Conservation (phyloP, 495 filamentous ascomycete genomes). For the Staphylotrichum longicolle region DNA sequence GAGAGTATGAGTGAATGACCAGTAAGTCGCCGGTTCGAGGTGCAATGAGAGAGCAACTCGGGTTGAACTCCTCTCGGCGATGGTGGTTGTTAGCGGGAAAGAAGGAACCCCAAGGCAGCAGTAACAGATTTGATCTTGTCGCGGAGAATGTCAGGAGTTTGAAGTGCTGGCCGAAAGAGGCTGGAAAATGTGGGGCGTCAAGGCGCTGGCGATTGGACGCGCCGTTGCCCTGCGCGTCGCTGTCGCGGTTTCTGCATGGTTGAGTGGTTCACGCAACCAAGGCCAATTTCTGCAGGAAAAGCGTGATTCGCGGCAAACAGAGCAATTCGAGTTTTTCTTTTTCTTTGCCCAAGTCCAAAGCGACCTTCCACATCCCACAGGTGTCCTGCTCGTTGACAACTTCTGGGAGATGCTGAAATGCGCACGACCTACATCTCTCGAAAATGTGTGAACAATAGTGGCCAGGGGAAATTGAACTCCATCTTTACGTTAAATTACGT, state of each 20-base stretch:
- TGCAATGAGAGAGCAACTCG: background rate
- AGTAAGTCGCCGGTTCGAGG: background rate
- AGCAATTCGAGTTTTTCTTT: no score
- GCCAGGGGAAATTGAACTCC: no score
- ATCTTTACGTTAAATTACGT: no score
- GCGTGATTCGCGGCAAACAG: background rate
- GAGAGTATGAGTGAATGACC: background rate
- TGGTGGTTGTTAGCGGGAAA: constrained; percentile 13
- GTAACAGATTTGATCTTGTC: constrained; percentile 28
- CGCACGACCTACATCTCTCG: no score
- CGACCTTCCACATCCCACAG: no score
- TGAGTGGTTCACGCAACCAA: constrained; percentile 15
- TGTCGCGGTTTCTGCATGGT: background rate
- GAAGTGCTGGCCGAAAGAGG: constrained; percentile 1
- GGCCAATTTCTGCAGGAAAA: background rate
- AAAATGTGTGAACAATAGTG: no score
- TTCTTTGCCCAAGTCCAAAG: background rate
- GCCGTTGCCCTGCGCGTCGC: background rate
- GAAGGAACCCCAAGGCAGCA: background rate
- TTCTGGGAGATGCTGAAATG: no score
- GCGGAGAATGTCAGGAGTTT: constrained; percentile 10
- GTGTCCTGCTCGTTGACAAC: no score
- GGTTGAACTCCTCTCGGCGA: background rate
- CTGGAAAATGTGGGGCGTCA: constrained; percentile 23
- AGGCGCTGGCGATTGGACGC: constrained; percentile 1